Evolutionary conservation across 2,329 filamentous ascomycete species (phyloP).

Genomic region (Alternaria arbusti): DNA sequence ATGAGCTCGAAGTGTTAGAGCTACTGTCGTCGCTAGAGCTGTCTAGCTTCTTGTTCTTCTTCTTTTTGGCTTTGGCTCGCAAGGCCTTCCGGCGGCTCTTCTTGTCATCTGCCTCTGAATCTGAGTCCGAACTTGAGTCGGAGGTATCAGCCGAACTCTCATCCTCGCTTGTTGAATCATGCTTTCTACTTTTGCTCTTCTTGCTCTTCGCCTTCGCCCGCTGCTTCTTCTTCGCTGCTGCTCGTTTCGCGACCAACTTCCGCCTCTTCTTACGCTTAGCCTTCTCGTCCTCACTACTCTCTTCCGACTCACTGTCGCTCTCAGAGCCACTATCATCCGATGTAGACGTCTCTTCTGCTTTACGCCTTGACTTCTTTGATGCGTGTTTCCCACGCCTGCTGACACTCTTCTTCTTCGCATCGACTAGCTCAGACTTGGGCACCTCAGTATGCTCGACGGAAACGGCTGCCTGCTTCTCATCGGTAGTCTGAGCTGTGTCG

Average conservation of each 20-base stretch:
- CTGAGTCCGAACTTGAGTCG: slow-evolving; percentile 25
- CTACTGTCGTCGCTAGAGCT: slow-evolving; percentile 25
- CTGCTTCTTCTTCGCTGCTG: slow-evolving; percentile 22
- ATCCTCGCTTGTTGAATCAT: slow-evolving; percentile 22
- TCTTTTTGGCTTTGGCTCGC: slow-evolving; percentile 31
- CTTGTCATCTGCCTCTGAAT: slow-evolving; percentile 14
- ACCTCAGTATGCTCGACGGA: slow-evolving; percentile 11
- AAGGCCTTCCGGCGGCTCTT: slow-evolving; percentile 20
- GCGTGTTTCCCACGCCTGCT: slow-evolving; percentile 18
- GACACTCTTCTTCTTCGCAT: slow-evolving; percentile 13
- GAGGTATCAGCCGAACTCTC: slow-evolving; percentile 23
- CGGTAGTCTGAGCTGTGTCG: not conserved
- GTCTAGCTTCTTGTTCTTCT: slow-evolving; percentile 29
- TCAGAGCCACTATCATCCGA: slow-evolving; percentile 31
- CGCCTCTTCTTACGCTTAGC: slow-evolving; percentile 29
- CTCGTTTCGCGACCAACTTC: slow-evolving; percentile 18
- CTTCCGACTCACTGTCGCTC: slow-evolving; percentile 24
- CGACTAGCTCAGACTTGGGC: slow-evolving; percentile 6
- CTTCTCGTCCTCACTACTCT: slow-evolving; percentile 29
- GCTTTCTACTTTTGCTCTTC: slow-evolving; percentile 32
- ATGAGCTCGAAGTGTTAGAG: slow-evolving; percentile 19
- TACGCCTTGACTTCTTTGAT: slow-evolving; percentile 27
- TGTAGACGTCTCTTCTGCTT: slow-evolving; percentile 22
- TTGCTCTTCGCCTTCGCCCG: slow-evolving; percentile 32
- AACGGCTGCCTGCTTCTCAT: slow-evolving; percentile 8